A percentile compares a stretch with the other conserved stretches of the same genome.
phyloP scores from a whole-genome alignment of 2,329 filamentous ascomycete genomes.

The Tothia fuscella region DNA sequence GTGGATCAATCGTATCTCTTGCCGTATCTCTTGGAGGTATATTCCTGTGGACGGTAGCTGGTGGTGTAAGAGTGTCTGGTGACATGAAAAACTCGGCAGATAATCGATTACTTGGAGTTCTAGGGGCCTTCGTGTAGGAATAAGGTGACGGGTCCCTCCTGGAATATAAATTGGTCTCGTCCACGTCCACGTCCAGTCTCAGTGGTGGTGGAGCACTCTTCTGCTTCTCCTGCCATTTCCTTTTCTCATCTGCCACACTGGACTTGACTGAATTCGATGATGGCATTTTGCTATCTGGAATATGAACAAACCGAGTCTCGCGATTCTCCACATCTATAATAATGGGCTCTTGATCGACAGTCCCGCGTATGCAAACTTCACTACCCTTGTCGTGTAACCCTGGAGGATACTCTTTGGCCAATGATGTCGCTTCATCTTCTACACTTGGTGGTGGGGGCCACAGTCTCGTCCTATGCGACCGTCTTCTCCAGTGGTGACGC shows the following conservation, averaged over 20 bases:
- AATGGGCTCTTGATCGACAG: conserved; percentile 56
- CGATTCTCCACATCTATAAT: conserved; percentile 51
- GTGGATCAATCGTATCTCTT: no score
- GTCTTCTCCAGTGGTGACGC: background rate
- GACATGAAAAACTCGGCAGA: conserved; percentile 34
- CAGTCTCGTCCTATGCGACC: conserved; percentile 10
- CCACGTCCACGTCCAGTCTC: conserved; percentile 15
- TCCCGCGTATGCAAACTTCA: conserved; percentile 49
- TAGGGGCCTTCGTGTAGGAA: conserved; percentile 28
- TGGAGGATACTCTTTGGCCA: conserved; percentile 45
- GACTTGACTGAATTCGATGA: conserved; percentile 55
- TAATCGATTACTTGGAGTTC: conserved; percentile 20
- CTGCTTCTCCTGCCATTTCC: conserved; percentile 15
- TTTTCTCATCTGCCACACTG: conserved; percentile 22
- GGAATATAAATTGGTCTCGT: conserved; percentile 12
- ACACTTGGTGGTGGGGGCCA: conserved; percentile 53
- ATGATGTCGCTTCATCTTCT: conserved; percentile 54
- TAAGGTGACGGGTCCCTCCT: conserved; percentile 33
- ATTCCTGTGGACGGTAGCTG: no score
- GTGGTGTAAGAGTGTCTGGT: conserved; percentile 35
- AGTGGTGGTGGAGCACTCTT: conserved; percentile 13
- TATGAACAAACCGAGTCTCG: conserved; percentile 54
- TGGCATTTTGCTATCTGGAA: conserved; percentile 32
- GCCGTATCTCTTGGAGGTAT: no score
- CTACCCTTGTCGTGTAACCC: conserved; percentile 17